phyloP scores from a whole-genome alignment of 306 rosid species.

The Vigna nakashimae region DNA sequence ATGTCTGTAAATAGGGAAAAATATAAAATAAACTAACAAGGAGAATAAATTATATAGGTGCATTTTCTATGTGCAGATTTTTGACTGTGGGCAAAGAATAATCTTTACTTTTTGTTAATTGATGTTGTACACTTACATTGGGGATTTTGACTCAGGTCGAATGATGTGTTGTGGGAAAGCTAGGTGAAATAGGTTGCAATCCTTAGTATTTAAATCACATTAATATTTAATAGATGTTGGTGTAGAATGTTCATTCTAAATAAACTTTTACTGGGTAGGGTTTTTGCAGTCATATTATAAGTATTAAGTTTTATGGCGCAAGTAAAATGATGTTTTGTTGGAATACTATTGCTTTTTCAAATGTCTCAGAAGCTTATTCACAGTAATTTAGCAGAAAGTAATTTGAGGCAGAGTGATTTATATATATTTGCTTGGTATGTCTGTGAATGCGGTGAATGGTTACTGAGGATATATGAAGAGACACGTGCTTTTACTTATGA shows the following conservation, averaged over 20 bases:
- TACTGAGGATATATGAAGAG: neutral
- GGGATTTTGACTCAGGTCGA: constrained; percentile 4
- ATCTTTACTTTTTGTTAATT: neutral
- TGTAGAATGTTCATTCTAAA: constrained; percentile 4
- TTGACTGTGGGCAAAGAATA: neutral
- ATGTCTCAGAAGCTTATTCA: neutral
- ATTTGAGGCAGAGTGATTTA: constrained; percentile 4
- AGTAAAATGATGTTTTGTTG: constrained; percentile 29
- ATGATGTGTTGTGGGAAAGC: constrained; percentile 29
- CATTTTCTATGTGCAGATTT: constrained; percentile 13
- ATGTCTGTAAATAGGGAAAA: neutral
- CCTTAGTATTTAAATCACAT: neutral
- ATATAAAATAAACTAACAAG: neutral
- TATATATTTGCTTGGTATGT: neutral
- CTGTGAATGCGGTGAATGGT: neutral
- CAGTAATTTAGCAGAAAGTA: constrained; percentile 11
- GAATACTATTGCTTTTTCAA: neutral
- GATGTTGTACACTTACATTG: neutral
- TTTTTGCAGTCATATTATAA: neutral
- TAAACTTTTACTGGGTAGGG: neutral
- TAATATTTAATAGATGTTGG: neutral
- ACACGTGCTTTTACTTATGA: no score
- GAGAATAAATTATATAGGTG: neutral
- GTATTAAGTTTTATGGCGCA: neutral
- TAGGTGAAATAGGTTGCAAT: neutral